Percentiles rank a stretch among this genome's conserved stretches.
Conservation (phyloP, 2,329 filamentous ascomycete species). For the Cadophora gregata region DNA sequence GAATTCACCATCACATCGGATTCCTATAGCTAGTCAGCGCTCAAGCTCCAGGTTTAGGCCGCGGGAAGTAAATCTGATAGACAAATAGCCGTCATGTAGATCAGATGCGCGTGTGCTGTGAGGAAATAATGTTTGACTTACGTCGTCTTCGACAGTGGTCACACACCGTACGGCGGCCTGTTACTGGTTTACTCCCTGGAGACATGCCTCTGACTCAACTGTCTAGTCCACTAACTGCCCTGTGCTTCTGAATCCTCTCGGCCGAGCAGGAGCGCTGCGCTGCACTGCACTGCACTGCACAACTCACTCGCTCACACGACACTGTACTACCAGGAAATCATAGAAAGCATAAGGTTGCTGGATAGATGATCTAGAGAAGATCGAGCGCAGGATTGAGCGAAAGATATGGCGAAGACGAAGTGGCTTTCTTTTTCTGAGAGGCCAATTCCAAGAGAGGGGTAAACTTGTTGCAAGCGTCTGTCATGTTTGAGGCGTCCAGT, state of each 20-base stretch:
- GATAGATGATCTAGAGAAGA: slow-evolving; percentile 3
- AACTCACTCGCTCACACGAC: neutral
- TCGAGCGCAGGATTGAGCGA: slow-evolving; percentile 34
- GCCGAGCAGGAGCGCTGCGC: neutral
- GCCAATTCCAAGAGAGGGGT: neutral
- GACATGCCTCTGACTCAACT: slow-evolving; percentile 37
- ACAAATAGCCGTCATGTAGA: neutral
- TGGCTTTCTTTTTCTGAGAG: neutral
- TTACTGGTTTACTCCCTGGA: slow-evolving; percentile 37
- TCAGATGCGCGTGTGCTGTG: neutral
- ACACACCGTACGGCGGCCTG: slow-evolving; percentile 48
- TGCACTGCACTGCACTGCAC: neutral
- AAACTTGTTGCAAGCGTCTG: neutral
- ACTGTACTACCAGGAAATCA: slow-evolving; percentile 28
- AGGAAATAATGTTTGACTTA: slow-evolving; percentile 38
- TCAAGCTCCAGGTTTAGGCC: slow-evolving; percentile 25
- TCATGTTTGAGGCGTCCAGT: neutral
- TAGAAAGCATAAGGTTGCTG: slow-evolving; percentile 19
- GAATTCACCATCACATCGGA: slow-evolving; percentile 52
- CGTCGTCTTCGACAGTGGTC: slow-evolving; percentile 53
- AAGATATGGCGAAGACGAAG: slow-evolving; percentile 34
- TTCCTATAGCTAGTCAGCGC: slow-evolving; percentile 45
- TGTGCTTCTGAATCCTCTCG: neutral
- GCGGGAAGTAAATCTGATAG: neutral
- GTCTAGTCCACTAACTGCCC: neutral